phyloP scores from a whole-genome alignment of 345 rosid genomes.

The Citrus inodora region DNA sequence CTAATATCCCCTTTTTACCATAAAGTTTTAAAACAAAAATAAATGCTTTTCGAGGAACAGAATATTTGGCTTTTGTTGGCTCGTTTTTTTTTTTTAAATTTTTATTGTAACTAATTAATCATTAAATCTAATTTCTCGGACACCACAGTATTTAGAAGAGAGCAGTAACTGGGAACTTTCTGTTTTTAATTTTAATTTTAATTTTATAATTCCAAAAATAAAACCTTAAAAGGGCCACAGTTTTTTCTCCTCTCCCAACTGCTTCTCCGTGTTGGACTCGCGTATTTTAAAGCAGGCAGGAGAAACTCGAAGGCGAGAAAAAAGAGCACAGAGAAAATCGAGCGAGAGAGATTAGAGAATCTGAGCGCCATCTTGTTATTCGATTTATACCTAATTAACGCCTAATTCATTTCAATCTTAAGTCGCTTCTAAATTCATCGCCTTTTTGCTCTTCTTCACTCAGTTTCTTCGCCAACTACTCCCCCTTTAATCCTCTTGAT shows the following conservation, averaged over 20 bases:
- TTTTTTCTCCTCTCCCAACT: slow-evolving; percentile 29
- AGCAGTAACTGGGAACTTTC: slow-evolving; percentile 3
- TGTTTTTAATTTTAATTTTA: background rate
- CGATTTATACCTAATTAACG: background rate
- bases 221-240: background rate
- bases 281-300: slow-evolving; percentile 34
- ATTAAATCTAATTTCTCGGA: background rate
- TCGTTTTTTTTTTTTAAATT: background rate
- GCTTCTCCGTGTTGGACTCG: slow-evolving; percentile 61
- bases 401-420: background rate
- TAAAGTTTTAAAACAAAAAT: background rate
- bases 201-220: background rate
- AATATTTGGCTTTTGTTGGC: slow-evolving; percentile 8
- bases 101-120: background rate
- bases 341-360: slow-evolving; percentile 10
- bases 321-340: background rate
- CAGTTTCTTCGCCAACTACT: background rate
- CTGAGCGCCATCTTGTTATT: background rate
- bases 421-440: background rate
- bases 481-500: slow-evolving; percentile 3
- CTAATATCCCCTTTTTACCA: background rate
- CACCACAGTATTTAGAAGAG: background rate
- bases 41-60: background rate
- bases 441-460: background rate
- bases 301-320: background rate